A percentile compares a stretch with the other conserved stretches of the same genome.
Conservation (phyloP, 768 basidiomycete genomes). For the Leccinellum rugosiceps region DNA sequence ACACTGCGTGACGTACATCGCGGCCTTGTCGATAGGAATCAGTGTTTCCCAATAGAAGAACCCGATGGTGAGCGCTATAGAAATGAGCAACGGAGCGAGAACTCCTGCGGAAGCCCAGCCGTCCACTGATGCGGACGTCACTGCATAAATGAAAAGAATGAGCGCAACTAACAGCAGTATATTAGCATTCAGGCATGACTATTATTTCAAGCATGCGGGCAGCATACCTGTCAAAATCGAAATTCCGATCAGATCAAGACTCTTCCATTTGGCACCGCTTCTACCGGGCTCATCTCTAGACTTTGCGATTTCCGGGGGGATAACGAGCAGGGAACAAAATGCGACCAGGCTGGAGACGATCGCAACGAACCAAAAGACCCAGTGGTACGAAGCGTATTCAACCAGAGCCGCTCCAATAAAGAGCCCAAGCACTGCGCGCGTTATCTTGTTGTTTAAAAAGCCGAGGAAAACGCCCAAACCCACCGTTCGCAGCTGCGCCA, state of each 20-base stretch:
- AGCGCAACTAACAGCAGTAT: constrained; percentile 27
- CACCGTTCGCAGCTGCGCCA: constrained; percentile 45
- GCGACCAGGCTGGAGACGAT: constrained; percentile 37
- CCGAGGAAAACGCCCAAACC: not conserved
- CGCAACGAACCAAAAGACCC: constrained; percentile 51
- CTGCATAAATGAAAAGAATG: constrained; percentile 40
- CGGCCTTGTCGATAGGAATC: constrained; percentile 40
- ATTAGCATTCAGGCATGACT: not conserved
- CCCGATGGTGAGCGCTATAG: constrained; percentile 34
- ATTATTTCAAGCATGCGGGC: not conserved
- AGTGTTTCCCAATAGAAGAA: constrained; percentile 54
- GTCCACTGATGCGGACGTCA: constrained; percentile 43
- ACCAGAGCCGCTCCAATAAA: constrained; percentile 44
- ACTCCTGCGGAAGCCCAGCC: constrained; percentile 51
- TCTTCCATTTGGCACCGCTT: constrained; percentile 24
- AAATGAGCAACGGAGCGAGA: constrained; percentile 44
- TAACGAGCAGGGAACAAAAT: constrained; percentile 29
- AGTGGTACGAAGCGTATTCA: constrained; percentile 40
- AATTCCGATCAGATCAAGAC: constrained; percentile 40
- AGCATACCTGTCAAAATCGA: constrained; percentile 34
- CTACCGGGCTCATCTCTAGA: not conserved
- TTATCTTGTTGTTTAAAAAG: not conserved
- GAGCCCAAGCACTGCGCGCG: constrained; percentile 36
- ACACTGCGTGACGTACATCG: constrained; percentile 33
- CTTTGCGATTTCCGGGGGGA: constrained; percentile 28